These are phyloP conservation scores for Aspergillus neoniger DNA, from an alignment of 2,329 filamentous ascomycete genomes.

Conservation along the genomic window DNA sequence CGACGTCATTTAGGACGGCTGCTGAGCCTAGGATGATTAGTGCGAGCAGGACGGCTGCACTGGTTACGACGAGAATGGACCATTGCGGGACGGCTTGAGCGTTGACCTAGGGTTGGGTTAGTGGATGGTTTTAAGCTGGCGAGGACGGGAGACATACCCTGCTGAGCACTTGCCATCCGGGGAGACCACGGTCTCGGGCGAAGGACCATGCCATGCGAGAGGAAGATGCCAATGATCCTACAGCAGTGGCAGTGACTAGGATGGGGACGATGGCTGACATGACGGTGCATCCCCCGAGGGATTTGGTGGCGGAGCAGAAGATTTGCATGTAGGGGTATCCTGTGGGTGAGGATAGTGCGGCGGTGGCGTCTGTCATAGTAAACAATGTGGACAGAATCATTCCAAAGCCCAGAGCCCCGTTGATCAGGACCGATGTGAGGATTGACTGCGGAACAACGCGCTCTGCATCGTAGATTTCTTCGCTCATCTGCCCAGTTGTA, in stretches of 20 bases:
- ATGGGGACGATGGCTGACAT: slow-evolving; percentile 6
- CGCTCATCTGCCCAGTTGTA: not conserved
- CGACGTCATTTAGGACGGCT: slow-evolving; percentile 1
- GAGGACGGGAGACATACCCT: not conserved
- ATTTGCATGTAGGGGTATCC: slow-evolving; percentile 7
- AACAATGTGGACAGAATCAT: slow-evolving; percentile 6
- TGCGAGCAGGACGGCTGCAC: not conserved
- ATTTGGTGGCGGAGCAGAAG: not conserved
- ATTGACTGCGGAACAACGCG: slow-evolving; percentile 4
- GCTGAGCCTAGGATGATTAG: slow-evolving; percentile 4
- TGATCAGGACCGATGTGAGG: slow-evolving; percentile 6
- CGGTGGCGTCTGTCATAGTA: not conserved
- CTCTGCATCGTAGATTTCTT: slow-evolving; percentile 5
- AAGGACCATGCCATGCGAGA: slow-evolving; percentile 4
- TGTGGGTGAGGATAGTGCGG: not conserved
- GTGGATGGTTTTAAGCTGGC: too few relatives aligned
- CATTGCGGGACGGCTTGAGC: slow-evolving; percentile 3
- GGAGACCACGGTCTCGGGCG: slow-evolving; percentile 4
- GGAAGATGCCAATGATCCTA: not conserved
- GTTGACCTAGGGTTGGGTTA: slow-evolving; percentile 1
- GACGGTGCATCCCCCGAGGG: slow-evolving; percentile 1
- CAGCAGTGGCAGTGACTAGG: slow-evolving; percentile 1
- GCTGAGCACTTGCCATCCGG: not conserved
- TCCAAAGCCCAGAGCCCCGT: slow-evolving; percentile 1
- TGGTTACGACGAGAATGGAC: slow-evolving; percentile 5